Conservation (phyloP, 2,329 filamentous ascomycete species). For the Trichoderma endophyticum region DNA sequence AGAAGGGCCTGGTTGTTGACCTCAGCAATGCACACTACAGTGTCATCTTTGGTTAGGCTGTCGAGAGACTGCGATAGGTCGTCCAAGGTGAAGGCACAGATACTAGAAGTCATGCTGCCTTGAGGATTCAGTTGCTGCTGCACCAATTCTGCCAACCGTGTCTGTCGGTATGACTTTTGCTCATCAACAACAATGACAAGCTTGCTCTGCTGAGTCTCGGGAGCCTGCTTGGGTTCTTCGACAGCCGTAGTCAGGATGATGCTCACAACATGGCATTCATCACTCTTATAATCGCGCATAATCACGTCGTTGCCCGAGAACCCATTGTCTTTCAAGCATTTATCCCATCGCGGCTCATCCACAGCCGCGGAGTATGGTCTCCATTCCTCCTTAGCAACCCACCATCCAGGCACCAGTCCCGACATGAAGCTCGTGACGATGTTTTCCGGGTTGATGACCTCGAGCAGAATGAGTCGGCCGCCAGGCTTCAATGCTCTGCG, state of each 20-base stretch:
- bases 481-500: not conserved
- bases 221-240: not conserved
- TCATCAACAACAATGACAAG: constrained; percentile 7
- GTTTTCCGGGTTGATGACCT: not conserved
- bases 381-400: constrained; percentile 2
- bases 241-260: constrained; percentile 1
- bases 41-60: not conserved
- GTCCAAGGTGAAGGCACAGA: not conserved
- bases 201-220: not conserved
- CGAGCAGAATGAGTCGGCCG: not conserved
- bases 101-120: not conserved
- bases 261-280: not conserved
- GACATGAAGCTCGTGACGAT: constrained; percentile 1
- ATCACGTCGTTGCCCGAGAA: constrained; percentile 9
- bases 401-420: constrained; percentile 2
- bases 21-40: not conserved
- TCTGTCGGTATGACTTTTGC: not conserved
- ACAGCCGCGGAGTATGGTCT: not conserved
- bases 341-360: not conserved
- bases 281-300: not conserved
- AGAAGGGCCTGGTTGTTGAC: not conserved
- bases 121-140: not conserved
- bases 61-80: not conserved
- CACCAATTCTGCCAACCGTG: not conserved
- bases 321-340: not conserved